A percentile compares a stretch with the other conserved stretches of the same genome.
Conservation (phyloP, 768 basidiomycete species). For the Amanita pseudoporphyria region DNA sequence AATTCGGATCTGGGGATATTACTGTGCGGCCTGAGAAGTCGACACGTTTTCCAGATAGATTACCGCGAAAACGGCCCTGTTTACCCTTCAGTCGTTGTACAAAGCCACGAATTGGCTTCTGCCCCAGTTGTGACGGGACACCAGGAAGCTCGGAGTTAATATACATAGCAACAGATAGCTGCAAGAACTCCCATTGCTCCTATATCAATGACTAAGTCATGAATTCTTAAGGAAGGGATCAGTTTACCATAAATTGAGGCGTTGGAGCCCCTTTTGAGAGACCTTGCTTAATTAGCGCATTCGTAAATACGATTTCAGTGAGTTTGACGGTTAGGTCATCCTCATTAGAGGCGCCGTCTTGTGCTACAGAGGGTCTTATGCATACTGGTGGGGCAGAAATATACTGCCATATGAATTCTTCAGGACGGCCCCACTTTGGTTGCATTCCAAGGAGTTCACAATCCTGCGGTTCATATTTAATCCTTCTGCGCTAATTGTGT, state of each 20-base stretch:
- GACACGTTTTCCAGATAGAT: slow-evolving; percentile 96
- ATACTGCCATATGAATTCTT: slow-evolving; percentile 99
- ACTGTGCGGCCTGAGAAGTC: slow-evolving; percentile 98
- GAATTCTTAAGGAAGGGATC: not conserved
- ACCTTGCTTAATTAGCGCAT: slow-evolving; percentile 85
- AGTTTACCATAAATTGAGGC: slow-evolving; percentile 73
- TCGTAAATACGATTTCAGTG: slow-evolving; percentile 92
- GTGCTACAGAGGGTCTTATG: slow-evolving; percentile 93
- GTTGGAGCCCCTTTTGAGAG: slow-evolving; percentile 83
- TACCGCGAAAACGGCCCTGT: slow-evolving; percentile 97
- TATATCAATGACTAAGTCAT: slow-evolving; percentile 17
- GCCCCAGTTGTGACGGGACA: slow-evolving; percentile 74
- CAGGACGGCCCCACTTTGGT: slow-evolving; percentile 83
- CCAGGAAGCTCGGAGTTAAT: slow-evolving; percentile 97
- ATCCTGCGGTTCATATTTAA: slow-evolving; percentile 41
- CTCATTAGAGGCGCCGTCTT: slow-evolving; percentile 97
- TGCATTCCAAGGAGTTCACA: slow-evolving; percentile 90
- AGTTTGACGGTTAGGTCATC: slow-evolving; percentile 97
- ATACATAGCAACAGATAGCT: slow-evolving; percentile 93
- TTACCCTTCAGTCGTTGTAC: slow-evolving; percentile 98
- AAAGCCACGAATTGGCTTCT: slow-evolving; percentile 95
- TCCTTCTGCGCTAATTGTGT: not conserved
- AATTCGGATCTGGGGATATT: slow-evolving; percentile 98
- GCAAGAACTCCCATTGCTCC: slow-evolving; percentile 99
- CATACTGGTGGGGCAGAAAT: slow-evolving; percentile 96